A percentile compares a stretch with the other conserved stretches of the same genome.
phyloP scores from a whole-genome alignment of 768 basidiomycete species.

The Podaxis sp. region DNA sequence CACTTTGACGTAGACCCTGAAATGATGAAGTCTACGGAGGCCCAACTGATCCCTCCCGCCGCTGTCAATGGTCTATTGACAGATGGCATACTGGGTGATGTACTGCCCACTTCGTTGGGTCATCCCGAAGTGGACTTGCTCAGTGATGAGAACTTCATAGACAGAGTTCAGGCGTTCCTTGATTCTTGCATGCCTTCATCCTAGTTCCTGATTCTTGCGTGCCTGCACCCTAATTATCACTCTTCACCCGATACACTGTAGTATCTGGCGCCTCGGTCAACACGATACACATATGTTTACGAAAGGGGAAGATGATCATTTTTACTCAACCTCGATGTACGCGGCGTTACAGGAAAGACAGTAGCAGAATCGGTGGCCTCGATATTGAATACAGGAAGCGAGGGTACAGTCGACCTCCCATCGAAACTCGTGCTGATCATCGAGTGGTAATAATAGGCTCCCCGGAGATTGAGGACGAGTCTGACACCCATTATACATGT shows the following conservation, averaged over 20 bases:
- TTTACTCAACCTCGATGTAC: background rate
- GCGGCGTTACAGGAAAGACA: background rate
- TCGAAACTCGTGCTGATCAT: background rate
- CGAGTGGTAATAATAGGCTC: conserved; percentile 23
- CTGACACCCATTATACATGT: conserved; percentile 27
- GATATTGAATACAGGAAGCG: background rate
- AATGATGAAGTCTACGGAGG: background rate
- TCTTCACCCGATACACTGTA: background rate
- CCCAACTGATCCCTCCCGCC: background rate
- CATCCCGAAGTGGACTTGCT: background rate
- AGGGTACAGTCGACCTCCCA: background rate
- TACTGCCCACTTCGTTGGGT: background rate
- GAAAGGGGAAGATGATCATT: background rate
- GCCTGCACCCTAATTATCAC: no score
- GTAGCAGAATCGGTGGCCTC: background rate
- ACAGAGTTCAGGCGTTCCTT: conserved; percentile 3
- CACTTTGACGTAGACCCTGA: background rate
- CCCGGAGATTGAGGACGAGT: conserved; percentile 26
- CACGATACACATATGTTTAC: background rate
- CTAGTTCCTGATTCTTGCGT: background rate
- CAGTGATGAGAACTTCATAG: background rate
- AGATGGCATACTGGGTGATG: background rate
- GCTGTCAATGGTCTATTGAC: background rate
- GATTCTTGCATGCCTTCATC: background rate
- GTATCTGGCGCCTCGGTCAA: background rate